Conservation (phyloP, 2,329 filamentous ascomycete genomes). For the Paecilomyces niveus region DNA sequence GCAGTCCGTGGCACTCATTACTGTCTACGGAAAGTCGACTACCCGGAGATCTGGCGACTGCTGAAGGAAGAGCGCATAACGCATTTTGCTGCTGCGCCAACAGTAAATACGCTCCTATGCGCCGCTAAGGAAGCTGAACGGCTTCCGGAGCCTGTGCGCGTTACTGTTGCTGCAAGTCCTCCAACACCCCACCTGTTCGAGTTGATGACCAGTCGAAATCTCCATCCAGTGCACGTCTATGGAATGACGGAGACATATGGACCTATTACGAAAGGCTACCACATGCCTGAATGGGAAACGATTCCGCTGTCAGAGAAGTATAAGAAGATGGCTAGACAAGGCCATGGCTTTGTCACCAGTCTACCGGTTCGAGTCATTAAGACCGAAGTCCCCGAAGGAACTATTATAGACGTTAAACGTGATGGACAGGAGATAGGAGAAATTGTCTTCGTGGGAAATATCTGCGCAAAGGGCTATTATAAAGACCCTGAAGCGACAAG, state of each 20-base stretch:
- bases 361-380: constrained; percentile 77
- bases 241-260: constrained; percentile 86
- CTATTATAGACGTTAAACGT: constrained; percentile 59
- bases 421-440: constrained; percentile 73
- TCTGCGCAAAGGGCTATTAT: constrained; percentile 86
- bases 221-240: constrained; percentile 89
- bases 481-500: constrained; percentile 79
- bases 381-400: constrained; percentile 61
- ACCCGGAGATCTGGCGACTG: constrained; percentile 82
- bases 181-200: constrained; percentile 87
- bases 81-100: constrained; percentile 93
- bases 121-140: constrained; percentile 66
- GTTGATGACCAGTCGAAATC: constrained; percentile 80
- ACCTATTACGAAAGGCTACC: constrained; percentile 89
- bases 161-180: constrained; percentile 88
- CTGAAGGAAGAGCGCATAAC: constrained; percentile 82
- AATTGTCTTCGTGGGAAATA: constrained; percentile 84
- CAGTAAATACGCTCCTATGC: constrained; percentile 90
- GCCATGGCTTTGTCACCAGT: constrained; percentile 81
- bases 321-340: constrained; percentile 84
- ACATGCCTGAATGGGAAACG: constrained; percentile 74
- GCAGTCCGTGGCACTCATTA: constrained; percentile 92
- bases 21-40: constrained; percentile 91
- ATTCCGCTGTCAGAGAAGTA: constrained; percentile 72
- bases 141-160: constrained; percentile 64